Percentiles rank a stretch among this genome's conserved stretches.
phyloP scores from a whole-genome alignment of 139 green algal species.

The Bryopsis sp. region DNA sequence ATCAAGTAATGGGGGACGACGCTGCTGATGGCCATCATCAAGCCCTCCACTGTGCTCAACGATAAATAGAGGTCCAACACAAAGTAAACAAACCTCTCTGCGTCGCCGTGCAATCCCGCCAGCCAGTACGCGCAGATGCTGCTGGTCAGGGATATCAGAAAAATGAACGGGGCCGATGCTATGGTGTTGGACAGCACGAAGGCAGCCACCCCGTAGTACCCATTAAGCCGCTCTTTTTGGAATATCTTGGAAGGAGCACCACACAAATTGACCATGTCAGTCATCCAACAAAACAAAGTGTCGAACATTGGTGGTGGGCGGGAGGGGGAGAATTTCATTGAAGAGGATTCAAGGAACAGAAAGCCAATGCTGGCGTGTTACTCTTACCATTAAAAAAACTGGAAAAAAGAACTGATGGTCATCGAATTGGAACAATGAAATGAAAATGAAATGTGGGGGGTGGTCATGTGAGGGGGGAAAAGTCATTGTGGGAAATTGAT shows the following conservation, averaged over 20 bases:
- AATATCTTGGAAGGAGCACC: conserved; percentile 41
- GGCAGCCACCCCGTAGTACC: conserved; percentile 48
- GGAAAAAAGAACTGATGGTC: no score
- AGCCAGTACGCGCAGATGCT: conserved; percentile 44
- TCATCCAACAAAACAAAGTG: no score
- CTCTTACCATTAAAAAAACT: no score
- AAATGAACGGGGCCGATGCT: conserved; percentile 54
- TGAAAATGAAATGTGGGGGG: no score
- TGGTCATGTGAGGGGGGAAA: no score
- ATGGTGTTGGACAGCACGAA: conserved; percentile 57
- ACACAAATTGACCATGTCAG: no score
- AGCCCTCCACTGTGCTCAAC: conserved; percentile 33
- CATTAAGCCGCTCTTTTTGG: conserved; percentile 56
- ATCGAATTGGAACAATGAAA: no score
- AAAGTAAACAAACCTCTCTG: conserved; percentile 46
- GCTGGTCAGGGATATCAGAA: conserved; percentile 47
- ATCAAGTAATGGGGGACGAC: conserved; percentile 58
- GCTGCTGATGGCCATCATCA: conserved; percentile 54
- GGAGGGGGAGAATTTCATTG: not conserved
- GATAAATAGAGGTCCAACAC: conserved; percentile 48
- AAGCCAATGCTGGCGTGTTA: no score
- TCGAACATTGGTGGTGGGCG: conserved; percentile 1
- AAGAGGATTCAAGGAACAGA: no score
- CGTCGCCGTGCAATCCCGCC: conserved; percentile 36
- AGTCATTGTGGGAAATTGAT: no score